These are phyloP conservation scores for Pholiota adiposa DNA, from an alignment of 1,284 basidiomycete genomes.

Conservation along the genomic window DNA sequence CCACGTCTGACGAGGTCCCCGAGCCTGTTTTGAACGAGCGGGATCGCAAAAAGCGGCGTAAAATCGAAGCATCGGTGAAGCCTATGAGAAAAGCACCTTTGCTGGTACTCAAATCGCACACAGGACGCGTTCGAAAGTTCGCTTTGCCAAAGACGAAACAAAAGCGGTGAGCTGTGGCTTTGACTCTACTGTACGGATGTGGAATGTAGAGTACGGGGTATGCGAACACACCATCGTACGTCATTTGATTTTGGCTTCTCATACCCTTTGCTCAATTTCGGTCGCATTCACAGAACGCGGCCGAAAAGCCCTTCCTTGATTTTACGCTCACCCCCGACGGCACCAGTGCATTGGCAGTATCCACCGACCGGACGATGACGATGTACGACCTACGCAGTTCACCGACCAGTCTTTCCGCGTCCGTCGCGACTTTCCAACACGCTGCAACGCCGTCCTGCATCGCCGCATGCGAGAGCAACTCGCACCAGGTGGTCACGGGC, in stretches of 20 bases:
- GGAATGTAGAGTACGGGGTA: constrained; percentile 74
- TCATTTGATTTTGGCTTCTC: constrained; percentile 18
- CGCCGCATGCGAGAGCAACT: constrained; percentile 41
- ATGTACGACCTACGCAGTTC: constrained; percentile 64
- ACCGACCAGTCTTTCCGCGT: constrained; percentile 39
- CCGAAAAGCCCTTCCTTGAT: too few species aligned
- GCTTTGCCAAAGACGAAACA: too few species aligned
- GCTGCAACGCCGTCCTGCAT: constrained; percentile 79
- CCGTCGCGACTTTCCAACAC: constrained; percentile 64
- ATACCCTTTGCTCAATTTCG: too few species aligned
- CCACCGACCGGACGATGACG: constrained; percentile 71
- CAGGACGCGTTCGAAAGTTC: constrained; percentile 68
- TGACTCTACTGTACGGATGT: constrained; percentile 75
- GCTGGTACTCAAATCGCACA: constrained; percentile 75
- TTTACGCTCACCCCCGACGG: constrained; percentile 46
- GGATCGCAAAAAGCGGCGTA: too few species aligned
- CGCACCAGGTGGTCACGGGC: constrained; percentile 76
- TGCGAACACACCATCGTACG: constrained; percentile 71
- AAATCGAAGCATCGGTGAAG: too few species aligned
- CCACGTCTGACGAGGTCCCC: too few species aligned
- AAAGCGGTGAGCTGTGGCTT: constrained; percentile 75
- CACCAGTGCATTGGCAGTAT: too few species aligned
- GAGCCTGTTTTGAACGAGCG: too few species aligned
- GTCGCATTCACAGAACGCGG: too few species aligned
- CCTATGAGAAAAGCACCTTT: too few species aligned